phyloP scores from a whole-genome alignment of 225 moss, liverwort and hornwort genomes.

The Sphagnum contortum region DNA sequence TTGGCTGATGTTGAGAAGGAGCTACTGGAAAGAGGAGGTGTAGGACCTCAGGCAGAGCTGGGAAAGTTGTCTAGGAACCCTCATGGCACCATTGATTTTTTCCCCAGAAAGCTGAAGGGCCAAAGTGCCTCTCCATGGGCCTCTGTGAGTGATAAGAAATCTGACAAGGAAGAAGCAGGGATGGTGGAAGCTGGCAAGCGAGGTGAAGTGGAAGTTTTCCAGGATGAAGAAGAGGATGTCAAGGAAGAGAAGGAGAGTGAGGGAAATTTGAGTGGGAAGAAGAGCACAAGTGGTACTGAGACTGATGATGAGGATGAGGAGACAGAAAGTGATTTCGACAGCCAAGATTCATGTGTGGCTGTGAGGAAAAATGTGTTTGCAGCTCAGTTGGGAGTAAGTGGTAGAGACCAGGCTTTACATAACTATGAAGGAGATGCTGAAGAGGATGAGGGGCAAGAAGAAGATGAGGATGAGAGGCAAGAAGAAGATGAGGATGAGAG shows the following conservation, averaged over 20 bases:
- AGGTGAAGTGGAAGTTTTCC: no score
- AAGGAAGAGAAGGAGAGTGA: not conserved
- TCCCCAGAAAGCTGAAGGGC: not conserved
- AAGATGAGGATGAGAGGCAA: no score
- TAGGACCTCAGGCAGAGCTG: not conserved
- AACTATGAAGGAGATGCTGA: not conserved
- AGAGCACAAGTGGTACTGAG: not conserved
- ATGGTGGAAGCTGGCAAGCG: no score
- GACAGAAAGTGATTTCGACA: no score
- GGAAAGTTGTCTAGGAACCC: not conserved
- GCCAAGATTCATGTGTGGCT: no score
- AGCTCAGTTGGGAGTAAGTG: no score
- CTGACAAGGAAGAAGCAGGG: not conserved
- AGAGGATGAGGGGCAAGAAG: not conserved
- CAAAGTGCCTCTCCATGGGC: not conserved
- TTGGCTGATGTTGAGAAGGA: conserved; percentile 5
- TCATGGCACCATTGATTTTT: not conserved
- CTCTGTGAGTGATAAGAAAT: not conserved
- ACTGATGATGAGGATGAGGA: not conserved
- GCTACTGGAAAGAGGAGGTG: conserved; percentile 5
- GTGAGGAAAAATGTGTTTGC: no score
- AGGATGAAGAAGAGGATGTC: no score
- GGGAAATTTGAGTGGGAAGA: not conserved
- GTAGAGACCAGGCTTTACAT: not conserved
- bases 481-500: no score